Evolutionary conservation across 371 early-diverging fungal species (phyloP).

Genomic region (Gilbertella persicaria): DNA sequence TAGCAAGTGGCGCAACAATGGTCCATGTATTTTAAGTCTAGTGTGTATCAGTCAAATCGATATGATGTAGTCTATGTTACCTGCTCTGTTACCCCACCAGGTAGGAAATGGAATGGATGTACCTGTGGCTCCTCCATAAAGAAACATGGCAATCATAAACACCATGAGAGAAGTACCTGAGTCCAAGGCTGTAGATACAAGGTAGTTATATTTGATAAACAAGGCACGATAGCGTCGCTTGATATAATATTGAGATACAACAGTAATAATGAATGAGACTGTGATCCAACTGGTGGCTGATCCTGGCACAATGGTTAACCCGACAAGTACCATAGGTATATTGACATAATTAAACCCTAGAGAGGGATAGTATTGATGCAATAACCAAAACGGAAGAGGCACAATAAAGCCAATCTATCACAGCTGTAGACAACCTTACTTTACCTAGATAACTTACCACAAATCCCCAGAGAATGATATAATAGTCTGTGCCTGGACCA

Average conservation of each 20-base stretch:
- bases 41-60: not conserved
- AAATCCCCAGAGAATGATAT: constrained; percentile 55
- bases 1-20: constrained; percentile 23
- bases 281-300: constrained; percentile 44
- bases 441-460: constrained; percentile 22
- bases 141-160: constrained; percentile 49
- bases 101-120: constrained; percentile 40
- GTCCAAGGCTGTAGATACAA: constrained; percentile 59
- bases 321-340: constrained; percentile 48
- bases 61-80: not conserved
- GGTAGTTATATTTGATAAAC: constrained; percentile 59
- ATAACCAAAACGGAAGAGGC: constrained; percentile 38
- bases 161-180: constrained; percentile 59
- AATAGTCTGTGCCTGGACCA: constrained; percentile 64
- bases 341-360: constrained; percentile 40
- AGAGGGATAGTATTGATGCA: constrained; percentile 36
- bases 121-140: constrained; percentile 54
- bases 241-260: constrained; percentile 53
- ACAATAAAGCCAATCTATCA: constrained; percentile 25
- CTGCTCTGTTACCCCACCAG: constrained; percentile 55
- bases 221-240: constrained; percentile 41
- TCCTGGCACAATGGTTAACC: constrained; percentile 47
- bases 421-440: not conserved
- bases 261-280: constrained; percentile 32
- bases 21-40: constrained; percentile 21